Evolutionary conservation across 306 rosid species (phyloP).

Genomic region (Prunus kanzakura): DNA sequence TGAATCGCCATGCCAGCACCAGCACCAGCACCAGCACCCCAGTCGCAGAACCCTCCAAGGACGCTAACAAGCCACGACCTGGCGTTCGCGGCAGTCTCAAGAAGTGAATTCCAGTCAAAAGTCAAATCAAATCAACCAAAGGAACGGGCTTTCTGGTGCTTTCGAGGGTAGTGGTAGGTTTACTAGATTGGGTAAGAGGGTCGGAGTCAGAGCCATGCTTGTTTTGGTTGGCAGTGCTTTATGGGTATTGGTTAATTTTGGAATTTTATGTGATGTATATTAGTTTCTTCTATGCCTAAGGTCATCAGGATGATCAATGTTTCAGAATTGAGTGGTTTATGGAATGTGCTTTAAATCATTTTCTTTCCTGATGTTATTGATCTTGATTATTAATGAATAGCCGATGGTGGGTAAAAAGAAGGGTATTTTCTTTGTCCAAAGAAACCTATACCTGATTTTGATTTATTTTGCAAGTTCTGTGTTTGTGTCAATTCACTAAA

Average conservation of each 20-base stretch:
- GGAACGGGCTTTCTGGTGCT: neutral
- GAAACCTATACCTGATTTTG: neutral
- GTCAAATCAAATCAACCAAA: neutral
- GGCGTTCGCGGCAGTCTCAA: slow-evolving; percentile 89
- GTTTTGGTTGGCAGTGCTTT: neutral
- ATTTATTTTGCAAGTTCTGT: neutral
- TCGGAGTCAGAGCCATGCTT: neutral
- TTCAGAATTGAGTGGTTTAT: neutral
- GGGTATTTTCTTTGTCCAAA: neutral
- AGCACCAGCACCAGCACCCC: neutral
- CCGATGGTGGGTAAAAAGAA: neutral
- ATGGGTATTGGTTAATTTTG: neutral
- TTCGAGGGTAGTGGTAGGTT: neutral
- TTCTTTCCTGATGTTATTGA: neutral
- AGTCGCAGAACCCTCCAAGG: neutral
- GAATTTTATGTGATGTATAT: neutral
- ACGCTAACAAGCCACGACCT: slow-evolving; percentile 56
- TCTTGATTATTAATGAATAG: neutral
- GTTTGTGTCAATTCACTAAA: neutral
- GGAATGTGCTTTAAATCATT: neutral
- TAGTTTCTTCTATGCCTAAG: neutral
- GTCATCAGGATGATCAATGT: neutral
- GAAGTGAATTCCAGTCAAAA: slow-evolving; percentile 39
- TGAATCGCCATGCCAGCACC: slow-evolving; percentile 48
- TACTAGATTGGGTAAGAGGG: neutral